Percentiles rank a stretch among this genome's conserved stretches.
phyloP scores from a whole-genome alignment of 2,329 filamentous ascomycete species.

The Alternaria conjuncta region DNA sequence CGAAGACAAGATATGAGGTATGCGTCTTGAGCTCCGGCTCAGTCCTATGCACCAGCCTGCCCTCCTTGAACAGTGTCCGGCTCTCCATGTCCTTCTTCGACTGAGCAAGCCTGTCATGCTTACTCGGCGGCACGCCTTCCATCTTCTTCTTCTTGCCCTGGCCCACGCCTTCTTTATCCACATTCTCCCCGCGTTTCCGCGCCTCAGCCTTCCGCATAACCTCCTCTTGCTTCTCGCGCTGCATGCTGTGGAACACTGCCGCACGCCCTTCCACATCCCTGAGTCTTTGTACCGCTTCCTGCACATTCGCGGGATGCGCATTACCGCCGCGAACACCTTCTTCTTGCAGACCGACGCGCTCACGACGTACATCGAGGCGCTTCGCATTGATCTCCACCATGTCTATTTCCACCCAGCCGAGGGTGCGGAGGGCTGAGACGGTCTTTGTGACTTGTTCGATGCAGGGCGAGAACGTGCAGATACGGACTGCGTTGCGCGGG shows the following conservation, averaged over 20 bases:
- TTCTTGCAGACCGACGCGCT: slow-evolving; percentile 75
- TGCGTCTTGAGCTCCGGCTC: slow-evolving; percentile 94
- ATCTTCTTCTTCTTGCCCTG: slow-evolving; percentile 24
- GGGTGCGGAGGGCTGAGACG: slow-evolving; percentile 76
- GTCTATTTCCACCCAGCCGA: slow-evolving; percentile 89
- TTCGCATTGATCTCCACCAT: slow-evolving; percentile 90
- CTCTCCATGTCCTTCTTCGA: slow-evolving; percentile 41
- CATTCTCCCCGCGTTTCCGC: slow-evolving; percentile 41
- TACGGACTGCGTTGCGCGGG: slow-evolving; percentile 71
- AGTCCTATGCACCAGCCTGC: slow-evolving; percentile 77
- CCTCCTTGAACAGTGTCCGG: slow-evolving; percentile 68
- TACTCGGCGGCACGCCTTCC: slow-evolving; percentile 35
- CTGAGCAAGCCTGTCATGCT: slow-evolving; percentile 38
- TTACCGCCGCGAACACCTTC: slow-evolving; percentile 73
- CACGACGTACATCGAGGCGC: slow-evolving; percentile 80
- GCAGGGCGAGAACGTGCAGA: slow-evolving; percentile 96
- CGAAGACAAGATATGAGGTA: slow-evolving; percentile 96
- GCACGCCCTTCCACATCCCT: slow-evolving; percentile 74
- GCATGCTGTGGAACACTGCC: slow-evolving; percentile 65
- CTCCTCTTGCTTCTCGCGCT: slow-evolving; percentile 50
- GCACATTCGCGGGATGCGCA: slow-evolving; percentile 73
- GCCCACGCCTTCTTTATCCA: slow-evolving; percentile 17
- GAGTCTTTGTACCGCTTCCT: slow-evolving; percentile 77
- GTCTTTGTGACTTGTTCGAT: slow-evolving; percentile 95
- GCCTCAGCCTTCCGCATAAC: slow-evolving; percentile 51